Evolutionary conservation across 192 early-diverging fungal species (phyloP).

Genomic region (Phycomyces blakesleeanus): DNA sequence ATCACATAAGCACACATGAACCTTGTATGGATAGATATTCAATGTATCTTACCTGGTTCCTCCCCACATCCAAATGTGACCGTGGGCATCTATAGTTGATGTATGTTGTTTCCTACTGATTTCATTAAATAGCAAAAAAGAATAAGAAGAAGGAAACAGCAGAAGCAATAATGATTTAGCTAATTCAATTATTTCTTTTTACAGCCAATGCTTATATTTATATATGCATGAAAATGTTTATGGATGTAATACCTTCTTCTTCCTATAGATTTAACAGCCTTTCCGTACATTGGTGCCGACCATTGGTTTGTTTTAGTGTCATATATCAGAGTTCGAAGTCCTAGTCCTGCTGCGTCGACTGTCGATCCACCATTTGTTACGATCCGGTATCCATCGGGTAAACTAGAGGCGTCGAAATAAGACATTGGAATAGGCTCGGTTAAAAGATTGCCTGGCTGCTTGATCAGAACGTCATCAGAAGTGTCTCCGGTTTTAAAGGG

Average conservation of each 20-base stretch:
- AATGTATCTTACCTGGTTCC: constrained; percentile 15
- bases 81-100: constrained; percentile 21
- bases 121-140: too few species aligned
- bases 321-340: constrained; percentile 1
- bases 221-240: too few species aligned
- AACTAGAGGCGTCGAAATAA: constrained; percentile 3
- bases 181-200: too few species aligned
- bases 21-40: too few species aligned
- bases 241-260: background rate
- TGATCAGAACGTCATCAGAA: background rate
- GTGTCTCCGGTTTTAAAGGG: background rate
- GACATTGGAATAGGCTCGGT: background rate
- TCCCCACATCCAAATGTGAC: constrained; percentile 33
- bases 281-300: constrained; percentile 12
- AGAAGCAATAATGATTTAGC: background rate
- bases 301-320: constrained; percentile 20
- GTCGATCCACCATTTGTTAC: constrained; percentile 16
- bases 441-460: background rate
- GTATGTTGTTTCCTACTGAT: constrained; percentile 26
- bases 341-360: background rate
- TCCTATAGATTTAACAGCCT: background rate
- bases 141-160: too few species aligned
- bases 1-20: too few species aligned
- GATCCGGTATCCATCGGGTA: constrained; percentile 8
- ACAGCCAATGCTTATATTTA: too few species aligned